These are phyloP conservation scores for Boletus reticulatus DNA, from an alignment of 768 basidiomycete species.

Conservation along the genomic window DNA sequence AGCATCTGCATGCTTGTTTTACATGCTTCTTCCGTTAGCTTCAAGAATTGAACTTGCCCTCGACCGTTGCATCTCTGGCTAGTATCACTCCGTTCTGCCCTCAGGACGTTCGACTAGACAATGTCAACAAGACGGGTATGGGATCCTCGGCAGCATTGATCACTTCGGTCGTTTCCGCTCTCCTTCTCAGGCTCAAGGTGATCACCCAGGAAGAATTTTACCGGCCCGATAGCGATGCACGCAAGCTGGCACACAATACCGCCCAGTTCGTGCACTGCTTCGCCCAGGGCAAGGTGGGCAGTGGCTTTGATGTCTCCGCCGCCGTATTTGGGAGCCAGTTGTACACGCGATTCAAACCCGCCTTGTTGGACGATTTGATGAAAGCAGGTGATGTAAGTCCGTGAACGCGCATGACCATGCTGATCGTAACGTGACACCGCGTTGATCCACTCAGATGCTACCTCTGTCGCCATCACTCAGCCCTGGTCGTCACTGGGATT, in stretches of 20 bases:
- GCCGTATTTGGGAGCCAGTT: conserved; percentile 94
- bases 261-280: conserved; percentile 95
- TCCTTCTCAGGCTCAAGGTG: conserved; percentile 73
- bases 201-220: conserved; percentile 52
- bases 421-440: not conserved
- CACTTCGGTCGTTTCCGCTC: conserved; percentile 86
- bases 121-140: conserved; percentile 98
- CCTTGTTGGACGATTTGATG: conserved; percentile 30
- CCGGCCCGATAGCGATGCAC: conserved; percentile 42
- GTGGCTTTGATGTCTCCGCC: conserved; percentile 93
- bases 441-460: conserved; percentile 11
- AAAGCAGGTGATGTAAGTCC: conserved; percentile 21
- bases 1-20: not conserved
- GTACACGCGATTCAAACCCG: conserved; percentile 85
- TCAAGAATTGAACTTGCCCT: conserved; percentile 54
- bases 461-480: conserved; percentile 54
- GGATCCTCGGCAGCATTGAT: conserved; percentile 97
- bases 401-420: not conserved
- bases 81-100: conserved; percentile 74
- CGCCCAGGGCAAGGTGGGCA: conserved; percentile 97
- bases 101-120: conserved; percentile 62
- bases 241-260: conserved; percentile 80
- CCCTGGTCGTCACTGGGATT: conserved; percentile 67
- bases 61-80: conserved; percentile 60
- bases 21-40: conserved; percentile 46